A percentile compares a stretch with the other conserved stretches of the same genome.
These are phyloP conservation scores for Glycine latifolia DNA, from an alignment of 306 rosid genomes.

Conservation along the genomic window DNA sequence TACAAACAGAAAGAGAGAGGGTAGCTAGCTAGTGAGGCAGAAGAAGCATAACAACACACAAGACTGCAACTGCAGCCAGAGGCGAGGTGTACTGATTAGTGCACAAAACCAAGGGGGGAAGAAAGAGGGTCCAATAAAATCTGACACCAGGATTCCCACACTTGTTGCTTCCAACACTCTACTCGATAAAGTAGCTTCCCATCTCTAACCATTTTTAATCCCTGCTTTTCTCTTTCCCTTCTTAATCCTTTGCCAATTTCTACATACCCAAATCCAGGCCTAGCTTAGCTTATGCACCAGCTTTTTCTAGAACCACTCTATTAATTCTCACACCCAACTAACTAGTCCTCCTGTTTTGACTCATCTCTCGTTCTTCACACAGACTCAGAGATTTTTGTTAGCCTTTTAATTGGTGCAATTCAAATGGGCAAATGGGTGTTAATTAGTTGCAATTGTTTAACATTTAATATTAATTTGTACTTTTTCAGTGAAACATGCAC, in stretches of 20 bases:
- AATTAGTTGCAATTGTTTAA: constrained; percentile 5
- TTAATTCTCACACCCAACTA: neutral
- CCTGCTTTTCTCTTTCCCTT: constrained; percentile 43
- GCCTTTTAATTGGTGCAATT: constrained; percentile 35
- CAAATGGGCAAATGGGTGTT: constrained; percentile 43
- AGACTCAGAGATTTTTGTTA: neutral
- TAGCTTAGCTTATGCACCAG: neutral
- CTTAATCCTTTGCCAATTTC: constrained; percentile 52
- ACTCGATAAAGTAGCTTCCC: constrained; percentile 62
- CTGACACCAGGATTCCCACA: constrained; percentile 88
- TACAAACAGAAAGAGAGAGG: constrained; percentile 48
- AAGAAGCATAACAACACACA: constrained; percentile 34
- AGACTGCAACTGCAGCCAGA: constrained; percentile 41
- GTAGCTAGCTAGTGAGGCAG: neutral
- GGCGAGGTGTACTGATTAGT: constrained; percentile 37
- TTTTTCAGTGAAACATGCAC: constrained; percentile 38
- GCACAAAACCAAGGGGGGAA: constrained; percentile 47
- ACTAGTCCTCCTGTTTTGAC: constrained; percentile 18
- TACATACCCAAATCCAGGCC: constrained; percentile 27
- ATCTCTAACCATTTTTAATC: constrained; percentile 51
- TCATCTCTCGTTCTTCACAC: neutral
- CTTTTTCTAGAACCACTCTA: constrained; percentile 3
- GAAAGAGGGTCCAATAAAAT: constrained; percentile 33
- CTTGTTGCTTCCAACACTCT: constrained; percentile 87
- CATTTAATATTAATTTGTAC: constrained; percentile 20